Evolutionary conservation across 495 filamentous ascomycete species (phyloP), one percentile per base, ranked within the genome.

Genomic region (Penicillium dipodomyicola): DNA sequence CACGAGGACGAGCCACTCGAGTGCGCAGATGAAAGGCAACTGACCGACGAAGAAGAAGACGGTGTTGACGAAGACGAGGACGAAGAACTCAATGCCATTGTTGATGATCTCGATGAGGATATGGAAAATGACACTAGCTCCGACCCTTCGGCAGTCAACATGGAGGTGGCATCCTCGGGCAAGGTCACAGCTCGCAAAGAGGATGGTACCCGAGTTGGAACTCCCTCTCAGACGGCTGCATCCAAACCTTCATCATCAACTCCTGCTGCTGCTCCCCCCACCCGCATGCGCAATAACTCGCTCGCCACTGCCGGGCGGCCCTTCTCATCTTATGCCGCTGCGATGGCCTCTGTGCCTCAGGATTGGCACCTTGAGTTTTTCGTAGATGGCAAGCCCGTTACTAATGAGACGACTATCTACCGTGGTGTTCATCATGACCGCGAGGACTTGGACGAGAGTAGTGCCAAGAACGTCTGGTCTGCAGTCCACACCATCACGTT

Each of bases 331-430:
- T 96, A 96, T 66, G 88, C 91, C 15, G 89, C 89, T 35, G 90
- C 91, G 5, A 82, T 94, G 61, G 74, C 75, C 8, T 75, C 77
- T 1, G 60, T 82, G 5, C 91, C 92, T n/a, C 87, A 92, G 57
- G 94, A 97, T 65, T 99, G 95, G 95, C 94, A 99, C 63, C 89
- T 99, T 41, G 90, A 97, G 64, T 99, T 99, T 71, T 95, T 84
- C 60, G 85, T 97, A 53, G 87, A 91, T 58, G 90, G 84, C 45
- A 87, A 92, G 65, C 82, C 88, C 1, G 87, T 97, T 61, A 79
- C 89, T 1, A 92, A 90, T 61, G 93, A 97, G 60, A 97, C 90
- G 4, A 99, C 95, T 0, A 92, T 99, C 57, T 99, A 97, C 67
- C 87, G 92, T 42, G 95, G 93, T 45, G 89, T 97, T 15, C 91